These are phyloP conservation scores for Talaromyces rugulosus DNA, from an alignment of 2,329 filamentous ascomycete genomes.

Conservation along the genomic window DNA sequence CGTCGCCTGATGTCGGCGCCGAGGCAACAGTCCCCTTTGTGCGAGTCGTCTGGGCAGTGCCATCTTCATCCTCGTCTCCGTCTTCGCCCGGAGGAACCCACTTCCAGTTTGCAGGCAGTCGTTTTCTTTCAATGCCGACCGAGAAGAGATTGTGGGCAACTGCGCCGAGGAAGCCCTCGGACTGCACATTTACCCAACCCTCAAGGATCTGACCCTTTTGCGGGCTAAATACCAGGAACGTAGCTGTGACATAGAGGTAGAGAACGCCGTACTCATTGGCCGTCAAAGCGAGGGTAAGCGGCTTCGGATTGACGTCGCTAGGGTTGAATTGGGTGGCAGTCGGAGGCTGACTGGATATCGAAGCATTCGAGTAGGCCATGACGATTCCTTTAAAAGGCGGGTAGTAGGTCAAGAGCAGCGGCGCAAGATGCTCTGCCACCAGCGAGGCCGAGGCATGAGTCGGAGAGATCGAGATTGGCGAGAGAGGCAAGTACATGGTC, in stretches of 20 bases:
- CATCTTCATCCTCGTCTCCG: constrained; percentile 15
- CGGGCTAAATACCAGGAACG: constrained; percentile 79
- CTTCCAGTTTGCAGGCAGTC: constrained; percentile 73
- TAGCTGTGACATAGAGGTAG: constrained; percentile 83
- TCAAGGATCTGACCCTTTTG: constrained; percentile 68
- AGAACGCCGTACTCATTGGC: constrained; percentile 80
- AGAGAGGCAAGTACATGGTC: constrained; percentile 64
- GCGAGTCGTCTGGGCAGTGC: constrained; percentile 14
- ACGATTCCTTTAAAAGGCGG: constrained; percentile 56
- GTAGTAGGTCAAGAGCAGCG: constrained; percentile 61
- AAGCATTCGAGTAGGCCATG: constrained; percentile 49
- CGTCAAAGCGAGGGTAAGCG: constrained; percentile 38
- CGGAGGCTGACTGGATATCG: constrained; percentile 35
- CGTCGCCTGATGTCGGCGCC: constrained; percentile 11
- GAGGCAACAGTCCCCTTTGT: constrained; percentile 16
- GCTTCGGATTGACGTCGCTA: constrained; percentile 29
- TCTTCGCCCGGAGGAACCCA: constrained; percentile 63
- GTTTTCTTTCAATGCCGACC: constrained; percentile 72
- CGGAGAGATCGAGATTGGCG: constrained; percentile 52
- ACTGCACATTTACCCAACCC: constrained; percentile 79
- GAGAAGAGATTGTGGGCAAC: constrained; percentile 92
- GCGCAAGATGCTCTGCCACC: constrained; percentile 58
- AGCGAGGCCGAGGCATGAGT: constrained; percentile 53
- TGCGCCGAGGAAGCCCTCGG: constrained; percentile 81
- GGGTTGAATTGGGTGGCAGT: constrained; percentile 28